Percentiles rank a stretch among this genome's conserved stretches.
These are phyloP conservation scores for Cnidoscolus chayamansa DNA, from an alignment of 441 rosid genomes.

Conservation along the genomic window DNA sequence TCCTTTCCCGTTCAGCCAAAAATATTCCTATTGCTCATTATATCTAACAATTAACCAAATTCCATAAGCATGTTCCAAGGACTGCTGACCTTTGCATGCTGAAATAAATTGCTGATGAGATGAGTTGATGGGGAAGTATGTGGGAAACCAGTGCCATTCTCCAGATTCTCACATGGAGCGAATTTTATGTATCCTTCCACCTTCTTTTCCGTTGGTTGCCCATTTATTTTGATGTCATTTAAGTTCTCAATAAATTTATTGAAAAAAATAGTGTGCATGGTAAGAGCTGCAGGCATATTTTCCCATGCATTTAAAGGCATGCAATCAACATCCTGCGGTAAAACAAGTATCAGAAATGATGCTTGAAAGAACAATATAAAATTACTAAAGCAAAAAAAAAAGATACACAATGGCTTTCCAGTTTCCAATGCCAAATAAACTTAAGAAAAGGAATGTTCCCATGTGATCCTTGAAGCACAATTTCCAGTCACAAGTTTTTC, in stretches of 20 bases:
- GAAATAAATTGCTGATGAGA: constrained; percentile 40
- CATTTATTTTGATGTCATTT: constrained; percentile 52
- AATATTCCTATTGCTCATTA: background rate
- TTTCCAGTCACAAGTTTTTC: background rate
- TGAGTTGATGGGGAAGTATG: constrained; percentile 43
- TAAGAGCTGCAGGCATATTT: constrained; percentile 81
- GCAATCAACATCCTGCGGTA: constrained; percentile 93
- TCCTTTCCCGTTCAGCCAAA: constrained; percentile 2
- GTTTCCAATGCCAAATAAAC: background rate
- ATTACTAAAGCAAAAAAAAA: background rate
- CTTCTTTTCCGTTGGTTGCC: constrained; percentile 46
- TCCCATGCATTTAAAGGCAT: constrained; percentile 89
- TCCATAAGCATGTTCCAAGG: constrained; percentile 20
- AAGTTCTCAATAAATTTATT: constrained; percentile 39
- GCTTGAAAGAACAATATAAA: constrained; percentile 3
- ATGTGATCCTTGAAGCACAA: background rate
- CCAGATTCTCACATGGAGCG: constrained; percentile 46
- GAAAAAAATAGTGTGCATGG: constrained; percentile 37
- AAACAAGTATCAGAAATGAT: background rate
- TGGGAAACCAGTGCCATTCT: constrained; percentile 33
- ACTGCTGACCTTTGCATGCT: constrained; percentile 58
- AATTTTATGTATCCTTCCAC: constrained; percentile 48
- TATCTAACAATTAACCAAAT: background rate
- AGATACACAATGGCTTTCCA: background rate
- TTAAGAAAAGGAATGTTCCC: background rate